Evolutionary conservation across 371 early-diverging fungal species (phyloP).

Genomic region (Mucor plumbeus): DNA sequence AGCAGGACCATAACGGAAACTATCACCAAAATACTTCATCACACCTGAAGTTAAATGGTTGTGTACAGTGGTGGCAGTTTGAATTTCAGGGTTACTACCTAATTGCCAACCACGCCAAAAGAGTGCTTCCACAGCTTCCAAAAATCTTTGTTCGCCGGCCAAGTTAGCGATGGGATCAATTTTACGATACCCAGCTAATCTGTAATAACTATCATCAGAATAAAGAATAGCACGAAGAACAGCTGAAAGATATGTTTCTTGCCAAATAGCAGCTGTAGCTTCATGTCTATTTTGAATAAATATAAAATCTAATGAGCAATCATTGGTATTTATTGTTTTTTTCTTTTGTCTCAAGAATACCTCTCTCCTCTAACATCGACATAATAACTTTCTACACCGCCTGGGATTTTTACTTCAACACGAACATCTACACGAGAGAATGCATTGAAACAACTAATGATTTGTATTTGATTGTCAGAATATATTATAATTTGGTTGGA

Average conservation of each 20-base stretch:
- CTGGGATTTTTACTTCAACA: constrained; percentile 97
- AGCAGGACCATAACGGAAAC: constrained; percentile 78
- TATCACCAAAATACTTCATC: constrained; percentile 86
- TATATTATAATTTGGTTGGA: background rate
- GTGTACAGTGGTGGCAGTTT: constrained; percentile 84
- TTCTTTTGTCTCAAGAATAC: constrained; percentile 27
- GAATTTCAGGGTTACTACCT: constrained; percentile 94
- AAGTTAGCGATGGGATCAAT: constrained; percentile 81
- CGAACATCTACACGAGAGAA: constrained; percentile 95
- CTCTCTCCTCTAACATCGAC: constrained; percentile 83
- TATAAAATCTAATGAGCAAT: background rate
- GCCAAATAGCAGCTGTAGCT: constrained; percentile 87
- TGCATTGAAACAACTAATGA: constrained; percentile 88
- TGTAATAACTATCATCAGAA: constrained; percentile 75
- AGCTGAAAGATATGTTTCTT: constrained; percentile 87
- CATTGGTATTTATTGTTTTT: background rate
- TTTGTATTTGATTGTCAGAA: background rate
- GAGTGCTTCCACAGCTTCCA: constrained; percentile 82
- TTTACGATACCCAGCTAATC: constrained; percentile 82
- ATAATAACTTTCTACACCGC: constrained; percentile 93
- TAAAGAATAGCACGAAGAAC: constrained; percentile 89
- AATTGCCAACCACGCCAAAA: constrained; percentile 93
- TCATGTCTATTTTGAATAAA: constrained; percentile 54
- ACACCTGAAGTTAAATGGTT: constrained; percentile 87
- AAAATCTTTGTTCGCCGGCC: constrained; percentile 75